Evolutionary conservation across 768 basidiomycete species (phyloP), one percentile per base, ranked within the genome.

Genomic region (Lactarius deliciosus): DNA sequence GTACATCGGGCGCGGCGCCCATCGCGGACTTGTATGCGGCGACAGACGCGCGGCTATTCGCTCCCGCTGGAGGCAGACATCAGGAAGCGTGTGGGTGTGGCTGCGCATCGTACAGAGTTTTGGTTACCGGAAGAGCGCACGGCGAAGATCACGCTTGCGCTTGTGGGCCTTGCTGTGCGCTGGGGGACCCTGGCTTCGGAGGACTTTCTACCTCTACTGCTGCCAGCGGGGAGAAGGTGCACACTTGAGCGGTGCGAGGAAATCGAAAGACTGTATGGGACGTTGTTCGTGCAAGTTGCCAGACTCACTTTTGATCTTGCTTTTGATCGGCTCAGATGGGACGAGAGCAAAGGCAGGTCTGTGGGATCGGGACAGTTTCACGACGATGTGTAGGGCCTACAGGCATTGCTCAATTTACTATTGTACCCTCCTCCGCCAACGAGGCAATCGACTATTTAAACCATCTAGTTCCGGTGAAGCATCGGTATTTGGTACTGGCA

Each of bases 41-140:
- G n/a, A n/a, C n/a, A n/a, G n/a, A n/a, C n/a, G n/a, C n/a, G n/a
- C n/a, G 55, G 30, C 18, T 20, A 20, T 47, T 47, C n/a, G 45
- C 20, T 0, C 45, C n/a, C n/a, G 8, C 45, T 10, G 3, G 45
- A 47, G 10, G n/a, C 9, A n/a, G 9, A n/a, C 9, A 10, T 20
- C 45, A 2, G 10, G 57, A 16, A 32, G 32, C 32, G 6, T 32
- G 32, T 60, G 28, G 69, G 77, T 83, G 5, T 90, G 88, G 89
- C 77, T 83, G 18, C 76, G 81, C 20, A 74, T 90, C 64, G 71
- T 89, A 22, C 79, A 86, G 65, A 79, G 78, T 7, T 87, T 41
- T 78, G 81, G 7, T 82, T 87, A 68, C 85, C 84, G 0, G 83
- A 87, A 68, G 85, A 89, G 66, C 83, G 85, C 73, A 69, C 81